Evolutionary conservation across 345 rosid genomes (phyloP).

Genomic region (Syzygium grande): DNA sequence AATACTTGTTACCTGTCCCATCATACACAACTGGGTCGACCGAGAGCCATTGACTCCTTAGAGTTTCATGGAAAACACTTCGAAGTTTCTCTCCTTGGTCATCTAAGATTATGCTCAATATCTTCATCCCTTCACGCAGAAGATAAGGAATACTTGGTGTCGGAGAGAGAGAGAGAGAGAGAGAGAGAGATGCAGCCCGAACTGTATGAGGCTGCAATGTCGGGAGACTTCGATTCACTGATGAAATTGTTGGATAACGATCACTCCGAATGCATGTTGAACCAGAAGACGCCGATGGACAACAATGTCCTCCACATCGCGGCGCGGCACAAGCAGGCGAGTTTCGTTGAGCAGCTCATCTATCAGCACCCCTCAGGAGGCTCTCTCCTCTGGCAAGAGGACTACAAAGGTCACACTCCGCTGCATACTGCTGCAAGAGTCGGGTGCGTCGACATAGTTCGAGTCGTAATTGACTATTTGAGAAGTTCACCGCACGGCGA

Average conservation of each 20-base stretch:
- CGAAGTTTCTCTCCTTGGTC: background rate
- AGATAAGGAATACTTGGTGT: background rate
- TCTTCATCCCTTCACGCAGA: background rate
- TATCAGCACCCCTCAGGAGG: background rate
- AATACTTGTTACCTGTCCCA: background rate
- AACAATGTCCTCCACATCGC: constrained; percentile 18
- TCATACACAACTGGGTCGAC: background rate
- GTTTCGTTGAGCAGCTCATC: background rate
- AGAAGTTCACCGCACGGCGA: background rate
- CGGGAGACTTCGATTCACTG: background rate
- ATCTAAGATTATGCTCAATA: background rate
- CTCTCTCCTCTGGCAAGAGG: background rate
- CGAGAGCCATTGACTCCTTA: background rate
- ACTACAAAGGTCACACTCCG: background rate
- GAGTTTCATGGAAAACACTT: background rate
- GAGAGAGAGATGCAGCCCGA: constrained; percentile 1
- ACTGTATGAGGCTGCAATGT: constrained; percentile 11
- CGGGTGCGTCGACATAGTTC: background rate
- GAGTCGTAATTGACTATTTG: background rate
- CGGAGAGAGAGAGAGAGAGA: background rate
- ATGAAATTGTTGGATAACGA: background rate
- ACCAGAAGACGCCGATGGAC: constrained; percentile 3
- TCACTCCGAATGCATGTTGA: background rate
- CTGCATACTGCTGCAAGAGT: background rate
- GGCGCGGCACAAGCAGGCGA: constrained; percentile 5